Evolutionary conservation across 805 yeast genomes (phyloP), one percentile per base, ranked within the genome.

Genomic region (Maudiozyma saulgeensis): DNA sequence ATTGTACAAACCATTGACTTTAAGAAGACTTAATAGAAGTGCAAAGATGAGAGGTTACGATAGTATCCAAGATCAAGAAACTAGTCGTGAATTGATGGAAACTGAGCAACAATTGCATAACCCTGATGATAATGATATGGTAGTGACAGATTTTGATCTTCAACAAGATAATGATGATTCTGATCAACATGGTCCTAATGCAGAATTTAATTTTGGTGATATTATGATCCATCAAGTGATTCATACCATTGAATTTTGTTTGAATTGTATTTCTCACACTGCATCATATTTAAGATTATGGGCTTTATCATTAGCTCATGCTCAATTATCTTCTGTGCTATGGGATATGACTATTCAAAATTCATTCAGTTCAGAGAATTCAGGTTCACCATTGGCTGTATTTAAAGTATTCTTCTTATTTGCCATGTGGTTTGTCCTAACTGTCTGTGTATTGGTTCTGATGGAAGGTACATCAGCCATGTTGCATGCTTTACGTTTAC

Each of bases 381-480:
- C 75, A 25, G 77, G 79, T 6, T 71, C 75, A 45, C 73, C 82
- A 3, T 58, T 74, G 4, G 95, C 96, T 12, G 84, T 88, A 1
- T 54, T 82, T 26, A 80, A 79, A 76, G 81, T 87, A 1, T 93
- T 90, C 38, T 62, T 84, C 23, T 70, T 93, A 63, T 93, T 93
- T 67, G 96, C 84, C 21, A 81, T 93, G 84, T 93, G 99, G 99
- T 89, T 93, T 66, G 79, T 79, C 3, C 73, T 93, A 53, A 91
- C 99, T 0, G 91, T 90, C 25, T 84, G 87, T 61, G 88, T 93
- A 58, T 76, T 93, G 62, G 98, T 93, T 13, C 73, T 86, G 47
- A 93, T 93, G 99, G 99, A 93, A 70, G 99, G 99, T 51, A 93
- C 99, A 0, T 88, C 97, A 25, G 99, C 99, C 35, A 93, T 93